These are phyloP conservation scores for Dunaliella sp. DNA, from an alignment of 139 green algal genomes.

Conservation along the genomic window DNA sequence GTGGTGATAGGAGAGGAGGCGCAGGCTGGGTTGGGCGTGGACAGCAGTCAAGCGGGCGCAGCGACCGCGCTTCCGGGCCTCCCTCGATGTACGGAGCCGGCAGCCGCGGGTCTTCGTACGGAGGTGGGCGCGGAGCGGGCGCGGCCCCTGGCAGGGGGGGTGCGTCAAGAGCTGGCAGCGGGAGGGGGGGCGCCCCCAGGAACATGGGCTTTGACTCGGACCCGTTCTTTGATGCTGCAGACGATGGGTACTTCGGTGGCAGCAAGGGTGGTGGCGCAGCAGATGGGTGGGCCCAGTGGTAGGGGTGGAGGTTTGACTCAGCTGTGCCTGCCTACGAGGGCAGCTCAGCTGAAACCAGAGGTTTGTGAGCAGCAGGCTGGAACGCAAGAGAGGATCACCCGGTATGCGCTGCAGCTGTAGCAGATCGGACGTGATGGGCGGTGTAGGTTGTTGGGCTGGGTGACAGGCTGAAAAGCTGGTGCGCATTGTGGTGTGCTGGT, in stretches of 20 bases:
- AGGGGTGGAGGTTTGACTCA: background rate
- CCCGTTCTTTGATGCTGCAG: background rate
- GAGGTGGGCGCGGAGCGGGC: slow-evolving; percentile 28
- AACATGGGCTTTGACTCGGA: background rate
- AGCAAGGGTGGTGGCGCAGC: background rate
- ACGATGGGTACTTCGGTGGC: background rate
- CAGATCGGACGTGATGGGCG: no score
- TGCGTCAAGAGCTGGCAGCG: slow-evolving; percentile 17
- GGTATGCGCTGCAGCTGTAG: no score
- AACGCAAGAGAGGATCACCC: no score
- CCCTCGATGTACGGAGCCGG: slow-evolving; percentile 34
- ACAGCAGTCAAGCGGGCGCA: no score
- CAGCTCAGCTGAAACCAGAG: no score
- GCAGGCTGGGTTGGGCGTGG: no score
- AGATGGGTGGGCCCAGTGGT: slow-evolving; percentile 7
- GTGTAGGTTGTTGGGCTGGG: no score
- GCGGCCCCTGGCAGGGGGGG: slow-evolving; percentile 12
- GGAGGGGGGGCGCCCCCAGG: background rate
- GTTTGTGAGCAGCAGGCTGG: no score
- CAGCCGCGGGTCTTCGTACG: slow-evolving; percentile 36
- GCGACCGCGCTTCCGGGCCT: background rate
- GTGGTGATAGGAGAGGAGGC: background rate
- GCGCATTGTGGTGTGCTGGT: no score
- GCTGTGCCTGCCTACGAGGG: no score
- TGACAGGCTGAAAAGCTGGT: no score